Base-by-base conservation (phyloP, 805 yeast species). In the Teunomyces cretensis region DNA sequence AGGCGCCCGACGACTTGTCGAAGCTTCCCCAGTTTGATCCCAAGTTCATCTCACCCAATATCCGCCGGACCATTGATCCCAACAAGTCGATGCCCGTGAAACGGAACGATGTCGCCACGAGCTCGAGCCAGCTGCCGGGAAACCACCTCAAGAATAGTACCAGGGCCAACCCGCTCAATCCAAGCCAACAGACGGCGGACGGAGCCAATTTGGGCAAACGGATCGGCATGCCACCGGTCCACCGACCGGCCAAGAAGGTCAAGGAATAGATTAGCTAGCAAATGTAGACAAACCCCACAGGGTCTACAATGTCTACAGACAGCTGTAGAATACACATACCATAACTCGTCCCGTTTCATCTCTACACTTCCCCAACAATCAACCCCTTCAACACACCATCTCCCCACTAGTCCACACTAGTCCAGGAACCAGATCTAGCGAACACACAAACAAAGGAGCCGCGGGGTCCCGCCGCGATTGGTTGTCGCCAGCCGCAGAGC, bases 41-140 rank as follows among this genome's bases (percentile, higher is more conserved):
- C 31, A 57, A 78, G 76, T 43, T 80, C 78, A 35, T 79, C 79
- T 5, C 77, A 75, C 54, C 50, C 11, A 76, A 72, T 50, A 77
- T 81, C 44, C 56, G 69, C 36, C 61, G 74, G 14, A 82, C 85
- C 0, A 69, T 84, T 11, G 90, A 86, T 60, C 92, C 84, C 38
- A 72, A 76, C 1, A 81, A 78, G 46, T 85, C 91, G 0, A 78
- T 80, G 3, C 90, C 86, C 2, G 69, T 86, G 2, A 79, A 78
- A 46, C 65, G 82, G 26, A 41, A 59, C 12, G 51, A 46, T n/a
- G n/a, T 39, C 22, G 17, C 37, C 13, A 2, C 30, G 9, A 17
- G 27, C 30, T 12, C 43, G 12, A 24, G 22, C 33, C 32, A 28
- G 15, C 14, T 4, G 33, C 37, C 37, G 12, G 15, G 37, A 9